Base-by-base conservation (phyloP, 805 yeast genomes). In the Wickerhamiella spandovensis region DNA sequence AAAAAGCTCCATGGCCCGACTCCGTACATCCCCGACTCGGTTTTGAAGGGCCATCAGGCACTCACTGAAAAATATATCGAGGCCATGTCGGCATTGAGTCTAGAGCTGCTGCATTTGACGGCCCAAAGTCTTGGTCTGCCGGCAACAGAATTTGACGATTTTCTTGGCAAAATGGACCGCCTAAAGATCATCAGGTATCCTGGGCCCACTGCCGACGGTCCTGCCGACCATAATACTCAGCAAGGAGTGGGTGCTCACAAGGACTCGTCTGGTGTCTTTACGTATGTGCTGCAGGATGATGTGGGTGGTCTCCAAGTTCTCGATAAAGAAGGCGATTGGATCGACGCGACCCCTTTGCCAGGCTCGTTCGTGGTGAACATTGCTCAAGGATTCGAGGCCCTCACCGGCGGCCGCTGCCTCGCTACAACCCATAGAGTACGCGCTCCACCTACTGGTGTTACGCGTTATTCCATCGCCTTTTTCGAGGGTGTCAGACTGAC, bases 181-280 rank as follows among this genome's bases (percentile, higher is more conserved):
- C 75, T 79, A 71, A 79, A 80, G 56, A 60, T 79, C 17, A 72
- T 79, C 39, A 72, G 75, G 24, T 79, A 79, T 56, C 84, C 84
- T 3, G 79, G 75, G 48, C 58, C 54, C 1, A 45, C 50, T 15
- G 21, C 23, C 12, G 35, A 43, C 20, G 32, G 45, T 21, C 24
- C 45, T 9, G 35, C 30, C 2, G 28, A 21, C n/a, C 53, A 47
- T 17, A 49, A 51, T 15, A 46, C 47, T 10, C 81, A 76, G 56
- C 39, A 35, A 35, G 83, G 82, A 0, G 75, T 72, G 17, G 84
- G 84, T 1, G 81, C 83, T 2, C 87, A 81, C 58, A 72, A 83
- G 51, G 88, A 82, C 37, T 56, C 63, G 18, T 75, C 80, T 3
- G 83, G 78, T 49, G 68, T 80, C 57, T 58, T 80, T 25, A 79